Evolutionary conservation across 352 stramenopile genomes (phyloP).

Genomic region (Pythium folliculosum): DNA sequence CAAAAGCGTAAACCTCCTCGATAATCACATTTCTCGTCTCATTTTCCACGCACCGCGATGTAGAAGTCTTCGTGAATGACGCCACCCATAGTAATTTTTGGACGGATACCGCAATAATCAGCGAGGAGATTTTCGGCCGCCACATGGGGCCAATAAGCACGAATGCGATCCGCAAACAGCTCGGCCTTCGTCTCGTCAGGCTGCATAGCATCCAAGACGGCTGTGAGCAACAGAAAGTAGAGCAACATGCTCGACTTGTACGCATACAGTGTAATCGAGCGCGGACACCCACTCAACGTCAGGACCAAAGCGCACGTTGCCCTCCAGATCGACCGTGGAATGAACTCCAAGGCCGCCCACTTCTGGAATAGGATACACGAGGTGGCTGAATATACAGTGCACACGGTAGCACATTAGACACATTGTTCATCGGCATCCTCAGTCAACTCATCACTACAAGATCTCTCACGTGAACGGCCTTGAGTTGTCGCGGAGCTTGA

Average conservation of each 20-base stretch:
- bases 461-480: slow-evolving; percentile 58
- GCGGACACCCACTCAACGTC: slow-evolving; percentile 95
- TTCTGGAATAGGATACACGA: slow-evolving; percentile 97
- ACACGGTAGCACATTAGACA: neutral
- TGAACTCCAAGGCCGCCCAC: slow-evolving; percentile 95
- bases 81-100: slow-evolving; percentile 88
- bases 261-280: slow-evolving; percentile 83
- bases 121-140: slow-evolving; percentile 72
- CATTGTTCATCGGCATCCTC: no score
- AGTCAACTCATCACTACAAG: neutral
- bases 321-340: slow-evolving; percentile 93
- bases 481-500: slow-evolving; percentile 65
- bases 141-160: slow-evolving; percentile 93
- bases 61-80: slow-evolving; percentile 88
- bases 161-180: slow-evolving; percentile 69
- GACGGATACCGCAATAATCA: slow-evolving; percentile 96
- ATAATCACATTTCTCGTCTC: neutral
- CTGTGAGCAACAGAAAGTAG: neutral
- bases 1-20: neutral
- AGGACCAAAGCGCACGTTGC: slow-evolving; percentile 94
- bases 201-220: slow-evolving; percentile 14
- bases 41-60: slow-evolving; percentile 57
- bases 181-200: slow-evolving; percentile 61
- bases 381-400: slow-evolving; percentile 39
- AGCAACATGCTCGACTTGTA: neutral